These are phyloP conservation scores for Talaromyces marneffei DNA, from an alignment of 2,329 filamentous ascomycete genomes.

Conservation along the genomic window DNA sequence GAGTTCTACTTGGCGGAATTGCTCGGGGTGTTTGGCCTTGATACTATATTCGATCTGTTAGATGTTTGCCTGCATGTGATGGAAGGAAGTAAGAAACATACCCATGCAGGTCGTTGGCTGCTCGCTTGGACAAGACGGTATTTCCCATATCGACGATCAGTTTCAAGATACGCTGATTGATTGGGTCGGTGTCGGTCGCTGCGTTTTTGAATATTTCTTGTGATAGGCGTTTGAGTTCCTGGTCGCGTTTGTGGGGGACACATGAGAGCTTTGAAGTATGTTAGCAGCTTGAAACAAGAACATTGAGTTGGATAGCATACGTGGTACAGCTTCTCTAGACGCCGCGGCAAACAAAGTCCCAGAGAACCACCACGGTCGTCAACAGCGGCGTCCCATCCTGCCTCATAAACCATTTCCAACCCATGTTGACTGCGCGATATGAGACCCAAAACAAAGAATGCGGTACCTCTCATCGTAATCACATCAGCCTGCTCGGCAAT, in stretches of 20 bases:
- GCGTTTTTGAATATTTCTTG: slow-evolving; percentile 51
- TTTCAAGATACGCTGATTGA: slow-evolving; percentile 71
- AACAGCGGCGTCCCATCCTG: slow-evolving; percentile 89
- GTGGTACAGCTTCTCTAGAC: slow-evolving; percentile 61
- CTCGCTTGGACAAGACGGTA: slow-evolving; percentile 84
- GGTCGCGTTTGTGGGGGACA: slow-evolving; percentile 35
- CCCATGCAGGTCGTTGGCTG: slow-evolving; percentile 68
- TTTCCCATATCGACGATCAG: slow-evolving; percentile 85
- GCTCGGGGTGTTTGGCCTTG: slow-evolving; percentile 65
- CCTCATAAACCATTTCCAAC: slow-evolving; percentile 79
- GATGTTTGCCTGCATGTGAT: neutral
- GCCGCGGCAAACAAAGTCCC: slow-evolving; percentile 77
- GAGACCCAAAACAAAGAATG: slow-evolving; percentile 90
- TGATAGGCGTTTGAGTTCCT: slow-evolving; percentile 38
- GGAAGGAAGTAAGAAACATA: slow-evolving; percentile 30
- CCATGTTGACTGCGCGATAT: slow-evolving; percentile 90
- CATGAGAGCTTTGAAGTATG: slow-evolving; percentile 27
- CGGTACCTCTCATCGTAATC: slow-evolving; percentile 88
- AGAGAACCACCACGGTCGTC: slow-evolving; percentile 75
- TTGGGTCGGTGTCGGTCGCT: slow-evolving; percentile 54
- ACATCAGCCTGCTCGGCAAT: slow-evolving; percentile 86
- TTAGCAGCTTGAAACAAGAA: neutral
- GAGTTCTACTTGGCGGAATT: slow-evolving; percentile 69
- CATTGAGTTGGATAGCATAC: neutral
- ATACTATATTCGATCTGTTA: slow-evolving; percentile 51